phyloP scores from a whole-genome alignment of 2,329 filamentous ascomycete species.

The Cyphellophora attinorum region DNA sequence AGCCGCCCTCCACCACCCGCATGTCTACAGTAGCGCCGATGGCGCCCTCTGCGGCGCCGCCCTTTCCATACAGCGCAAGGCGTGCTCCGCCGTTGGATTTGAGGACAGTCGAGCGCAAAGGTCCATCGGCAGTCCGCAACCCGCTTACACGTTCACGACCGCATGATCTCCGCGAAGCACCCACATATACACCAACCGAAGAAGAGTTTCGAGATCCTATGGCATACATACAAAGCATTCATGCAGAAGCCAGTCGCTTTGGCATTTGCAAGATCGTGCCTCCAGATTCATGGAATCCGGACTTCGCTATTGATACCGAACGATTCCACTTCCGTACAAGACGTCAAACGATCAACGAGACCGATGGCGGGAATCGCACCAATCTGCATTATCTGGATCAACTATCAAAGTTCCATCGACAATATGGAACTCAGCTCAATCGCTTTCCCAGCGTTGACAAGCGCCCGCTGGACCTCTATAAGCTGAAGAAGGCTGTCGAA shows the following conservation, averaged over 20 bases:
- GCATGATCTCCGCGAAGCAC: slow-evolving; percentile 79
- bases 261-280: slow-evolving; percentile 95
- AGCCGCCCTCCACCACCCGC: not conserved
- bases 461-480: slow-evolving; percentile 88
- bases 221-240: slow-evolving; percentile 86
- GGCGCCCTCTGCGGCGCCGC: slow-evolving; percentile 26
- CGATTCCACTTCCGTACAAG: slow-evolving; percentile 94
- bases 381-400: slow-evolving; percentile 95
- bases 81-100: slow-evolving; percentile 66
- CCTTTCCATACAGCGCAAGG: slow-evolving; percentile 55
- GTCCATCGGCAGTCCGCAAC: slow-evolving; percentile 68
- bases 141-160: slow-evolving; percentile 67
- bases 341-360: slow-evolving; percentile 92
- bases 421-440: slow-evolving; percentile 87
- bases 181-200: slow-evolving; percentile 78
- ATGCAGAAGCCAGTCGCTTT: slow-evolving; percentile 73
- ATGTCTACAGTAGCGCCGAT: slow-evolving; percentile 20
- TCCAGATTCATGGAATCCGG: slow-evolving; percentile 84
- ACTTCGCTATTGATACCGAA: slow-evolving; percentile 96
- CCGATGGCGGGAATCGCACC: slow-evolving; percentile 93
- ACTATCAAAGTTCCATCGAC: slow-evolving; percentile 90
- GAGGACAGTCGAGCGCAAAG: slow-evolving; percentile 82
- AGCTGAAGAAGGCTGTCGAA: slow-evolving; percentile 93
- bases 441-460: slow-evolving; percentile 96
- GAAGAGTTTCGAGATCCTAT: slow-evolving; percentile 94